These are phyloP conservation scores for Fusarium kyushuense DNA, from an alignment of 2,329 filamentous ascomycete species.

Conservation along the genomic window DNA sequence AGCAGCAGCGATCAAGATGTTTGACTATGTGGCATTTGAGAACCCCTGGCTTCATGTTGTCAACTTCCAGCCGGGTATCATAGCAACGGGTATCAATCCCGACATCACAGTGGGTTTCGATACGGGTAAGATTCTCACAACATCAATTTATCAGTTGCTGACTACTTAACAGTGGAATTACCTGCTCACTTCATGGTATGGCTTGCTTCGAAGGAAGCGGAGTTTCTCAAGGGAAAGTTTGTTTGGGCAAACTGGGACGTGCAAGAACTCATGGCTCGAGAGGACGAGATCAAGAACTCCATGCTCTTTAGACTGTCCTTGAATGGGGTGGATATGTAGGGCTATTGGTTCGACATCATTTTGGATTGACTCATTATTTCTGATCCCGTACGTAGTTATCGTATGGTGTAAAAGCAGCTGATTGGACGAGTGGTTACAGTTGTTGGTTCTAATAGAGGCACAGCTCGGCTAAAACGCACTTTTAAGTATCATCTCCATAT, in stretches of 20 bases:
- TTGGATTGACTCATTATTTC: background rate
- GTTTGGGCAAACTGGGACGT: slow-evolving; percentile 10
- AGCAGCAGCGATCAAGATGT: slow-evolving; percentile 51
- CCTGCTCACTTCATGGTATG: slow-evolving; percentile 26
- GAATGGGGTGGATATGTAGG: slow-evolving; percentile 1
- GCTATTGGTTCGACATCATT: background rate
- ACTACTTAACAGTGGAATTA: background rate
- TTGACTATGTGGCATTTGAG: slow-evolving; percentile 52
- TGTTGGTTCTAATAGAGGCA: background rate
- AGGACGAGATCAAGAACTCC: background rate
- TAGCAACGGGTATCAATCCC: slow-evolving; percentile 53
- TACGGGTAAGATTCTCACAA: background rate
- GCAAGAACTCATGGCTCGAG: background rate
- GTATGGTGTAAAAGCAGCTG: background rate
- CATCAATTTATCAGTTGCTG: accelerated
- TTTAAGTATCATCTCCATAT: background rate
- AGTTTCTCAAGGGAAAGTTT: background rate
- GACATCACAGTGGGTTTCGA: background rate
- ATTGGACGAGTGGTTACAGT: background rate
- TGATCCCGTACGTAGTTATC: background rate
- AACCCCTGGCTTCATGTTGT: slow-evolving; percentile 55
- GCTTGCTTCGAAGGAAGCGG: slow-evolving; percentile 8
- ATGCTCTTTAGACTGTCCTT: background rate
- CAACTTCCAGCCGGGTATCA: slow-evolving; percentile 57
- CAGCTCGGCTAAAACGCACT: background rate